These are phyloP conservation scores for Komagataella ulmi DNA, from an alignment of 805 yeast genomes.

Conservation along the genomic window DNA sequence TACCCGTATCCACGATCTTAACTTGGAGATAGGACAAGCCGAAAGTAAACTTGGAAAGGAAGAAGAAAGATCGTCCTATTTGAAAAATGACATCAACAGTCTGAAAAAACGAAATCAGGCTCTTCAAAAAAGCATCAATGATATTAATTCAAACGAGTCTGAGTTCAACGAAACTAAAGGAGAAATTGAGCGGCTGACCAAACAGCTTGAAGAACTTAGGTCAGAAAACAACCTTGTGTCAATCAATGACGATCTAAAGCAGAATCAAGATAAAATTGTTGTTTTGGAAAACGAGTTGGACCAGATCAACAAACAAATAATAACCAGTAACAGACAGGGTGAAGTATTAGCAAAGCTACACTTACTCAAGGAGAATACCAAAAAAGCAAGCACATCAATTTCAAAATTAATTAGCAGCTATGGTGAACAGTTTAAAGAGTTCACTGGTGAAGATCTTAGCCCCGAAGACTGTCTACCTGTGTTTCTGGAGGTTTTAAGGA, in stretches of 20 bases:
- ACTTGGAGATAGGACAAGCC: not conserved
- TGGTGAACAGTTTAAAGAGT: not conserved
- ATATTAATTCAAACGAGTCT: constrained; percentile 27
- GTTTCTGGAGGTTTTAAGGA: not conserved
- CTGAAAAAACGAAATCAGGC: constrained; percentile 20
- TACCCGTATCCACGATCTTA: not conserved
- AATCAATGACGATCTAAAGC: constrained; percentile 21
- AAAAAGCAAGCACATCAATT: not conserved
- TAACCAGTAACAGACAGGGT: constrained; percentile 39
- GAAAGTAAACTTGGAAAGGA: not conserved
- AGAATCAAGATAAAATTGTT: constrained; percentile 22
- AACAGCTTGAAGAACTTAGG: constrained; percentile 19
- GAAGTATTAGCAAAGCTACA: constrained; percentile 43
- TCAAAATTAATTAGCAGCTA: constrained; percentile 6
- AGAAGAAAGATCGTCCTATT: constrained; percentile 14
- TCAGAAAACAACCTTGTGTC: constrained; percentile 13
- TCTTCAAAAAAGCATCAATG: constrained; percentile 23
- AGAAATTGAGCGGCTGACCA: constrained; percentile 24
- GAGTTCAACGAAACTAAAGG: constrained; percentile 31
- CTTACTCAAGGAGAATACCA: constrained; percentile 26
- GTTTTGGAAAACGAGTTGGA: constrained; percentile 35
- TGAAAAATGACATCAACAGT: constrained; percentile 23
- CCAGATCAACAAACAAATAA: constrained; percentile 32
- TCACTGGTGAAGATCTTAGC: not conserved
- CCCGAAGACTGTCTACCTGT: not conserved